Evolutionary conservation across 306 rosid genomes (phyloP), one percentile per base, ranked within the genome.

Genomic region (Pyrus pyrifolia): DNA sequence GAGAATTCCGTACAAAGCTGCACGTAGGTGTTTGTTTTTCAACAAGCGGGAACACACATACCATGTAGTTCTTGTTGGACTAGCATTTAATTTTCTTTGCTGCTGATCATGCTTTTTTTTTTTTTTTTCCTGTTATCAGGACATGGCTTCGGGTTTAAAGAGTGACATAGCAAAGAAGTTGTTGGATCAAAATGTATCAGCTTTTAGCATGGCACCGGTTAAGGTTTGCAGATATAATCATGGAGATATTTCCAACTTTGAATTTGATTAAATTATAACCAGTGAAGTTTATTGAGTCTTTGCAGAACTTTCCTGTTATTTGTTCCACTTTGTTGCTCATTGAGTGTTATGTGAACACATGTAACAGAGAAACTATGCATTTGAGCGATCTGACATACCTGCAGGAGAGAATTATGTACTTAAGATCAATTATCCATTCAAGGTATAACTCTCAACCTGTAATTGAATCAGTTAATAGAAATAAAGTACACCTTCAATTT

Each of bases 321-420:
- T 42, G 22, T 76, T 73, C 70, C 59, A 31, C 40, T 71, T 75
- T 71, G 65, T 52, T 70, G 70, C 76, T 85, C 30, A 30, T 75
- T 72, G 5, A 60, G 44, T 68, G 35, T 67, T 69, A 15, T 74
- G 25, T 72, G 29, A 31, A 62, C 15, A 55, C 12, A 5, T 75
- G 53, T 81, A 64, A 66, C 91, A 95, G 99, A 95, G 97, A 86
- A 95, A 83, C 51, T 92, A 92, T 77, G 97, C 97, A 82, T 95
- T 92, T 89, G 97, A 90, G 70, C 88, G 91, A 67, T 77, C 81
- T 73, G 99, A 95, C 82, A 82, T 92, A 82, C 93, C 97, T 52
- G 18, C 81, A 14, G 99, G 99, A 68, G 97, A 95, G 71, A 90
- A 81, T 80, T 90, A 89, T 74, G 99, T 84, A 67, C 87, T 95